A percentile compares a stretch with the other conserved stretches of the same genome.
Evolutionary conservation across 1,139 yeast genomes (phyloP).

Genomic region (Nematodospora anomalae): DNA sequence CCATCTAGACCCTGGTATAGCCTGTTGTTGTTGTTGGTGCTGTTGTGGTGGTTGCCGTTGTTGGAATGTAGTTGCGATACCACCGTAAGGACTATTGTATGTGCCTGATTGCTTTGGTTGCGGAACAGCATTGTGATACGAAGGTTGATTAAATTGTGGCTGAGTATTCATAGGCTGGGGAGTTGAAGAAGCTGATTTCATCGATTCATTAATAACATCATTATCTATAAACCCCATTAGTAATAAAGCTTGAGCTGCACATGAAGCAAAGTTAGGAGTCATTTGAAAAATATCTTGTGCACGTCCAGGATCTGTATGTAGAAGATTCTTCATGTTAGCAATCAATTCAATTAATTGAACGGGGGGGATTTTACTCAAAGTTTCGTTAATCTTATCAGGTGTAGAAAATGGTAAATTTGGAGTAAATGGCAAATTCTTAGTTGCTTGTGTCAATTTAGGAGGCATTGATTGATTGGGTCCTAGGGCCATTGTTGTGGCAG

Average conservation of each 20-base stretch:
- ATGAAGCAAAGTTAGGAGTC: constrained; percentile 58
- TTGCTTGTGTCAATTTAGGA: constrained; percentile 47
- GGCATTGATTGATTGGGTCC: constrained; percentile 31
- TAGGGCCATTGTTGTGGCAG: constrained; percentile 8
- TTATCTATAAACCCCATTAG: constrained; percentile 74
- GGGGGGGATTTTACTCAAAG: constrained; percentile 64
- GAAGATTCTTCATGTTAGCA: constrained; percentile 57
- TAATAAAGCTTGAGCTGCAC: constrained; percentile 72
- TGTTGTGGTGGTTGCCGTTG: constrained; percentile 20
- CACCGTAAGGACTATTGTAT: constrained; percentile 4
- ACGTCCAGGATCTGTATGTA: constrained; percentile 49
- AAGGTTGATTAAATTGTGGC: constrained; percentile 7
- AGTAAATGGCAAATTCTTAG: constrained; percentile 51
- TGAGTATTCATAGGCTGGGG: constrained; percentile 21
- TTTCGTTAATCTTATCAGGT: constrained; percentile 55
- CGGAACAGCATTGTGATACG: background rate
- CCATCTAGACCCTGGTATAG: constrained; percentile 40
- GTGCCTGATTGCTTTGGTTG: constrained; percentile 7
- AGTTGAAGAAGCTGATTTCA: constrained; percentile 29
- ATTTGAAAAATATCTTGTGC: constrained; percentile 53
- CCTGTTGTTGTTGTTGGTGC: constrained; percentile 18
- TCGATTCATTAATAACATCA: constrained; percentile 55
- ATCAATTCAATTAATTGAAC: constrained; percentile 65
- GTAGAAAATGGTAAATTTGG: constrained; percentile 41
- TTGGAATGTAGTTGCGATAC: constrained; percentile 5